Base-by-base conservation (phyloP, 192 early-diverging fungal species). In the Coemansia sp. region DNA sequence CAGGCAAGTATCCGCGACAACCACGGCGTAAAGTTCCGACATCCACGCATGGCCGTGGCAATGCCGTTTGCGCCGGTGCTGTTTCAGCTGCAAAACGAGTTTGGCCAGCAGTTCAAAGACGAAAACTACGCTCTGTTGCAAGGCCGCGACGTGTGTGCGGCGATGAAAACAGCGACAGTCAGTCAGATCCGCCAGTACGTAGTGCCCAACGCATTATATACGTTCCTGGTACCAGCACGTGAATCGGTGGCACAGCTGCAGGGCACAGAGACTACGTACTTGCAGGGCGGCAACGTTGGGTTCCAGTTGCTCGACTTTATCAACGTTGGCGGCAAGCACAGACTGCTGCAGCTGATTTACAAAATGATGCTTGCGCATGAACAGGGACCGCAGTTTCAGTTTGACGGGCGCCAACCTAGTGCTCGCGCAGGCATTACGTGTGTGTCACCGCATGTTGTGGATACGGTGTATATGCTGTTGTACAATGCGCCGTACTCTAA, bases 381-480 rank as follows among this genome's bases (percentile, higher is more conserved):
- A 51, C 68, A 64, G 28, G 84, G 83, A 25, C 85, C 87, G 34
- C 76, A 83, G 59, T 81, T 85, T 61, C 87, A 85, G 68, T 60
- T 70, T 42, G 81, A 76, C 17, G 76, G 79, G 21, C 68, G 80
- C 2, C 78, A 82, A 12, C 63, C 78, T 25, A 65, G 67, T 36
- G 73, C 61, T n/a, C 67, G 69, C 46, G 53, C 61, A 47, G 76
- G 57, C 58, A 73, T 86, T 53, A 83, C 73, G 2, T 90, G 89
- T 47, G 85, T 88, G 26, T 88, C 90, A 23, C 90, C 90, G 18
- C 83, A 87, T 60, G 84, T 87, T 1, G 71, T 90, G 10, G 90
- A 92, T 59, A 85, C 87, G n/a, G 84, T 90, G 34, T 92, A 89
- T 61, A 89, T 87, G 59, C 62, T 90, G 28, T 63, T 89, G n/a